Evolutionary conservation across 495 filamentous ascomycete genomes (phyloP).

Genomic region (Penicillium herquei): DNA sequence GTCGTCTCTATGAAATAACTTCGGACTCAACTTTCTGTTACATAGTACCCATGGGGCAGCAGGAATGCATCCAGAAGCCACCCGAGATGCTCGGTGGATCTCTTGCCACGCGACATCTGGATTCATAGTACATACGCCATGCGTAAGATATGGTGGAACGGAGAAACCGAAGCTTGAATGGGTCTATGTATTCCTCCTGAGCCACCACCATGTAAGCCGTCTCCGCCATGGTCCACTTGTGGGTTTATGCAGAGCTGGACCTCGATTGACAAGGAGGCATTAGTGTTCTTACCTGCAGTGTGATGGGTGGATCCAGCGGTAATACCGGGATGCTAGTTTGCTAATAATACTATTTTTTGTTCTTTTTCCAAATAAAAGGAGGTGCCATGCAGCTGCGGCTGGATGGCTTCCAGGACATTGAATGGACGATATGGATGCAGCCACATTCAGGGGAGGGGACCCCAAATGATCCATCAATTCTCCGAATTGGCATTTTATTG

Average conservation of each 20-base stretch:
- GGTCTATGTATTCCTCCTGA: no score
- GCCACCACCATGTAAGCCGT: neutral
- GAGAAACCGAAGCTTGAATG: no score
- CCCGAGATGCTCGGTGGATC: no score
- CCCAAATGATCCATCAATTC: neutral
- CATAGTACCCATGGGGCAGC: no score
- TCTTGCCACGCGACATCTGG: no score
- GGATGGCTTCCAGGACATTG: neutral
- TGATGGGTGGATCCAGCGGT: neutral
- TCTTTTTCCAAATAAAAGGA: neutral
- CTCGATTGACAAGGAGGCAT: neutral
- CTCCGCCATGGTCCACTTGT: slow-evolving; percentile 1
- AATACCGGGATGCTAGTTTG: neutral
- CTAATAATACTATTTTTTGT: no score
- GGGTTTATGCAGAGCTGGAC: neutral
- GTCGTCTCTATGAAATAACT: no score
- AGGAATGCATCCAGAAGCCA: no score
- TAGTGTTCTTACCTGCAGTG: neutral
- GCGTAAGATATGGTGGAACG: no score
- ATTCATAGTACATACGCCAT: no score
- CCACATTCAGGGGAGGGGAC: neutral
- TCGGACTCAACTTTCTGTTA: no score
- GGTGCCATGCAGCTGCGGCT: neutral
- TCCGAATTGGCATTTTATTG: neutral
- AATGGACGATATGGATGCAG: neutral